phyloP scores from a whole-genome alignment of 2,329 filamentous ascomycete species.

The Albifimbria verrucaria region DNA sequence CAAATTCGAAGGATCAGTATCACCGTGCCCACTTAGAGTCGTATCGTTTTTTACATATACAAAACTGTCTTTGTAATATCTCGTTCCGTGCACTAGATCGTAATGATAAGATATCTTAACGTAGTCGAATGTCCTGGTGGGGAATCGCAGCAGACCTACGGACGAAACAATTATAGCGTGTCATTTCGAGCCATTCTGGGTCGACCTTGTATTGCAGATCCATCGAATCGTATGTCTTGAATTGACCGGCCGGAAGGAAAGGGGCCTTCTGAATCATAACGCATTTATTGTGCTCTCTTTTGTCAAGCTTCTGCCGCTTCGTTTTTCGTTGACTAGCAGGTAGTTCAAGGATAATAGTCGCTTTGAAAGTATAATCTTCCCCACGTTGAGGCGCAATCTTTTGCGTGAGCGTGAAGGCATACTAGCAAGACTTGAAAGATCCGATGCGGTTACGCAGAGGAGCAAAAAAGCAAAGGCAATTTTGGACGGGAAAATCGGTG shows the following conservation, averaged over 20 bases:
- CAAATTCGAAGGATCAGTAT: conserved; percentile 43
- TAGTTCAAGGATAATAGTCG: conserved; percentile 27
- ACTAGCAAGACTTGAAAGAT: too few species aligned
- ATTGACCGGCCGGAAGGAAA: conserved; percentile 51
- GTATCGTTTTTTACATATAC: conserved; percentile 58
- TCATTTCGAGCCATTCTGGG: conserved; percentile 57
- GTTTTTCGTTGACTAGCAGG: conserved; percentile 33
- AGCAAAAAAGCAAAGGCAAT: too few species aligned
- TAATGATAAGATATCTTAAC: conserved; percentile 13
- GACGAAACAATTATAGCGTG: conserved; percentile 59
- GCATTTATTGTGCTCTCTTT: conserved; percentile 41
- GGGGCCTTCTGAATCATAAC: conserved; percentile 50
- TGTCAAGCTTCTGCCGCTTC: conserved; percentile 46
- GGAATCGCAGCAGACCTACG: conserved; percentile 37
- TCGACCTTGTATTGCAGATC: conserved; percentile 53
- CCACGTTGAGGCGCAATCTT: too few species aligned
- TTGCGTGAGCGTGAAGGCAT: too few species aligned
- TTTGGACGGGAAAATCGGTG: too few species aligned
- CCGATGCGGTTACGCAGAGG: too few species aligned
- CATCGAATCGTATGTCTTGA: conserved; percentile 51
- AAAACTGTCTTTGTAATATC: conserved; percentile 56
- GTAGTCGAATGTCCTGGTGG: conserved; percentile 1
- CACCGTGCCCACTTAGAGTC: conserved; percentile 52
- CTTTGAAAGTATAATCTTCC: conserved; percentile 44
- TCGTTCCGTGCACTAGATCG: conserved; percentile 49